Base-by-base conservation (phyloP, 257 asterid species). In the Jasminum sambac region DNA sequence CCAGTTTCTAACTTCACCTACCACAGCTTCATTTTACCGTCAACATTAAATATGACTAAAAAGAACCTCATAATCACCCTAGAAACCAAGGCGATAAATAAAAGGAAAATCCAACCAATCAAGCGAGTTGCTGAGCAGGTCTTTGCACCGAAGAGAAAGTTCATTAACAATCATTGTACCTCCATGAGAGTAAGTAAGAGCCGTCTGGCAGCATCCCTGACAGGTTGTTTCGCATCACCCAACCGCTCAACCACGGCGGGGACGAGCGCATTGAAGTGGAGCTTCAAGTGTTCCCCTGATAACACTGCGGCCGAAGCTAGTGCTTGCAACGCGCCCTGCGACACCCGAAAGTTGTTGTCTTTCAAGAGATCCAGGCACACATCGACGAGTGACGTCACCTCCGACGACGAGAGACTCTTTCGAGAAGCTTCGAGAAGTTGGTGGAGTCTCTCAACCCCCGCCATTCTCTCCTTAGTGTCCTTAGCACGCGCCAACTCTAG, bases 381-480 rank as follows among this genome's bases (percentile, higher is more conserved):
- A 19, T 95, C 99, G 59, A 91, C 95, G 4, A 95, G 91, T 16
- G 95, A 89, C 78, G 96, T 79, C 63, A 90, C 98, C 66, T 95
- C 99, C 48, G 99, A 78, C 10, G 95, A 70, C 36, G 96, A 80
- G 23, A 91, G 71, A 2, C 77, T 80, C 89, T 84, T 91, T 55
- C 95, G 81, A 48, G 96, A 89, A 72, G 96, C 86, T 88, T 95
- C 99, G 60, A 95, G 94, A 26, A 86, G 94, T 70, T 95, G 90
- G 82, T 91, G 91, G 73, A 95, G 96, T 68, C 88, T 89, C 85
- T 95, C 99, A 60, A 91, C 97, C 19, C 95, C 99, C 1, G 99
- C 98, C 99, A 95, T 95, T 78, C 99, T 84, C 86, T 95, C 97
- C 85, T 95, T 95, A 36, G 99, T 95, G 84, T 95, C 99, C 90